Percentiles rank a stretch among this genome's conserved stretches.
Conservation (phyloP, 2,329 filamentous ascomycete genomes). For the Trematosphaeria pertusa region DNA sequence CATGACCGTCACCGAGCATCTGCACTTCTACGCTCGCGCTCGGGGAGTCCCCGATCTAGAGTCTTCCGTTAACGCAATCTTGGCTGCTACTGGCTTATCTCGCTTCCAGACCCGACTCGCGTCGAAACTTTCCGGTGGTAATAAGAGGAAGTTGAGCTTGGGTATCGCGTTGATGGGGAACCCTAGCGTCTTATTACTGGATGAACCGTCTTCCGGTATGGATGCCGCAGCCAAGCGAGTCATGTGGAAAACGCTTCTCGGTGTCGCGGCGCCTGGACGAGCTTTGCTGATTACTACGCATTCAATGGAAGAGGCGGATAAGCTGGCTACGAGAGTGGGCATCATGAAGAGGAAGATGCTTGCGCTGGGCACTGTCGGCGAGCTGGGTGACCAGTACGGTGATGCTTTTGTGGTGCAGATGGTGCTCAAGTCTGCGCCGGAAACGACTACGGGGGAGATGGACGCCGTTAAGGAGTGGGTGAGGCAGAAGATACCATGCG, state of each 20-base stretch:
- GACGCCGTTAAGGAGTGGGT: constrained; percentile 72
- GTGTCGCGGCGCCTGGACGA: constrained; percentile 73
- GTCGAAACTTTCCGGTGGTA: constrained; percentile 81
- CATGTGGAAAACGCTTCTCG: constrained; percentile 87
- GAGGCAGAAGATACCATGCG: constrained; percentile 64
- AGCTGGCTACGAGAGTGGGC: constrained; percentile 80
- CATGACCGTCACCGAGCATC: constrained; percentile 88
- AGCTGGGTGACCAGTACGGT: constrained; percentile 76
- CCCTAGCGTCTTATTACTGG: constrained; percentile 82
- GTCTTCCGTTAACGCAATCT: constrained; percentile 78
- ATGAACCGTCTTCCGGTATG: constrained; percentile 88
- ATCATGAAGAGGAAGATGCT: constrained; percentile 89
- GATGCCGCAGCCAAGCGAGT: constrained; percentile 89
- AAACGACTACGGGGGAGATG: constrained; percentile 74
- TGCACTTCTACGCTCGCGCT: constrained; percentile 85
- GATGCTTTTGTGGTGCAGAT: constrained; percentile 83
- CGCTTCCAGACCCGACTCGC: constrained; percentile 78
- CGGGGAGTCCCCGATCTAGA: constrained; percentile 78
- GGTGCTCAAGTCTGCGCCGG: constrained; percentile 76
- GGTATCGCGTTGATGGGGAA: constrained; percentile 94
- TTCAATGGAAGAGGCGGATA: constrained; percentile 94
- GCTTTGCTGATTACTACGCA: constrained; percentile 89
- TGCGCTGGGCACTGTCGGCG: constrained; percentile 77
- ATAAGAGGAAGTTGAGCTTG: constrained; percentile 89
- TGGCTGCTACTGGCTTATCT: constrained; percentile 80